These are phyloP conservation scores for Trichocladium uniseriatum DNA, from an alignment of 495 filamentous ascomycete species.

Conservation along the genomic window DNA sequence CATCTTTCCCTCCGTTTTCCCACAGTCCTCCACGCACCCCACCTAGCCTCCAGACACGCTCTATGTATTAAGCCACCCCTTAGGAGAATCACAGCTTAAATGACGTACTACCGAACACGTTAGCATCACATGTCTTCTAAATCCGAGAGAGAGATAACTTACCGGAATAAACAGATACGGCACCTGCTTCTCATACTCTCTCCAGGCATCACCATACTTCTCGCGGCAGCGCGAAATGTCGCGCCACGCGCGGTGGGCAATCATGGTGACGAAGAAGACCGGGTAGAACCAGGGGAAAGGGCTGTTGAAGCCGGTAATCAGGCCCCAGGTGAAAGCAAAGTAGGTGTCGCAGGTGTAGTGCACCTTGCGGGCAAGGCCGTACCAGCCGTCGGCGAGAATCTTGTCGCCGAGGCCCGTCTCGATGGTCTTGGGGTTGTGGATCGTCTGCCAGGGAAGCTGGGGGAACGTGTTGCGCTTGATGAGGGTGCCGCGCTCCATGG, in stretches of 20 bases:
- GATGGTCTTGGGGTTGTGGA: slow-evolving; percentile 84
- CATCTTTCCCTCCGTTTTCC: not conserved
- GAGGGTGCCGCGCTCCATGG: slow-evolving; percentile 65
- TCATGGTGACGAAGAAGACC: slow-evolving; percentile 85
- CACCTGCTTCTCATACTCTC: slow-evolving; percentile 76
- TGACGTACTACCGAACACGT: slow-evolving; percentile 19
- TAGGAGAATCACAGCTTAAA: slow-evolving; percentile 10
- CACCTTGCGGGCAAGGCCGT: slow-evolving; percentile 84
- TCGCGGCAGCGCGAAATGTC: slow-evolving; percentile 75
- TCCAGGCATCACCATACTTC: slow-evolving; percentile 91
- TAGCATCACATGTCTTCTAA: not conserved
- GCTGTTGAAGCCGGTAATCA: slow-evolving; percentile 55
- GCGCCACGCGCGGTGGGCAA: slow-evolving; percentile 73
- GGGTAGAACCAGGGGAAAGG: slow-evolving; percentile 98
- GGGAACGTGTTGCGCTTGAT: slow-evolving; percentile 76
- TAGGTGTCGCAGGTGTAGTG: slow-evolving; percentile 89
- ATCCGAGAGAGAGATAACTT: slow-evolving; percentile 33
- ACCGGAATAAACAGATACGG: slow-evolving; percentile 97
- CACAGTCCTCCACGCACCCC: not conserved
- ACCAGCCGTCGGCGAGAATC: slow-evolving; percentile 88
- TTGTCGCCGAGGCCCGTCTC: slow-evolving; percentile 66
- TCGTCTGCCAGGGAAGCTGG: slow-evolving; percentile 80
- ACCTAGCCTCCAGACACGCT: too few relatives aligned
- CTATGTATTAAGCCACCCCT: too few relatives aligned
- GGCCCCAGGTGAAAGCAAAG: slow-evolving; percentile 57